A percentile compares a stretch with the other conserved stretches of the same genome.
These are phyloP conservation scores for Candida boidinii DNA, from an alignment of 805 yeast species.

Conservation along the genomic window DNA sequence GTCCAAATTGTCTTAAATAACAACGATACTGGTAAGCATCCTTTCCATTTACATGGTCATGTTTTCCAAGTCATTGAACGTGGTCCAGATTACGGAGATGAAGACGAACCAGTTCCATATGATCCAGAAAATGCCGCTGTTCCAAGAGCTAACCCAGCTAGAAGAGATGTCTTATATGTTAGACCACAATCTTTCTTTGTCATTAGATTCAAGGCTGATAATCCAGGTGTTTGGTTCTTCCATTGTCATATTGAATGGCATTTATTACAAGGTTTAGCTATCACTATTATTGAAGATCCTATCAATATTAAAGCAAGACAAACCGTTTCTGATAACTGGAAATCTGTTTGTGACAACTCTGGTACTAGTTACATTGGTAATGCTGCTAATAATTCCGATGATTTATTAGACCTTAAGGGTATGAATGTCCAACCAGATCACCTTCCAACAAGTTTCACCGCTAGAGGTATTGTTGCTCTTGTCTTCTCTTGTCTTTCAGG, in stretches of 20 bases:
- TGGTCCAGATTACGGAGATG: constrained; percentile 50
- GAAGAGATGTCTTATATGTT: constrained; percentile 75
- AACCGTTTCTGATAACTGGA: constrained; percentile 53
- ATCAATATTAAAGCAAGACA: constrained; percentile 51
- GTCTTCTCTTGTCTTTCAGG: constrained; percentile 87
- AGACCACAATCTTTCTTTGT: constrained; percentile 82
- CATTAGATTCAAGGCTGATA: constrained; percentile 80
- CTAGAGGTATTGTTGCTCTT: constrained; percentile 89
- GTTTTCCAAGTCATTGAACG: constrained; percentile 76
- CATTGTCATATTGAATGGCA: constrained; percentile 99
- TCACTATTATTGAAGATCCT: constrained; percentile 81
- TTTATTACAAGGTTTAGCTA: constrained; percentile 85
- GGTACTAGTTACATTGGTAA: constrained; percentile 59
- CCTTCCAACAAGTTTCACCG: constrained; percentile 87
- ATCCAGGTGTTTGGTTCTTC: constrained; percentile 98
- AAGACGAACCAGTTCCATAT: constrained; percentile 42
- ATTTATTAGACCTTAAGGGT: constrained; percentile 63
- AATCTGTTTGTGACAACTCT: constrained; percentile 47
- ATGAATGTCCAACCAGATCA: constrained; percentile 58
- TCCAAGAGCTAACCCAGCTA: no score
- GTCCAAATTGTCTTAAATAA: constrained; percentile 82
- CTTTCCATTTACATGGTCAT: constrained; percentile 97
- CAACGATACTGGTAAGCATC: constrained; percentile 87
- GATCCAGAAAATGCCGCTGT: constrained; percentile 57
- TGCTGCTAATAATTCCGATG: constrained; percentile 74